These are phyloP conservation scores for Austroboletus festivus DNA, from an alignment of 768 basidiomycete genomes.

Conservation along the genomic window DNA sequence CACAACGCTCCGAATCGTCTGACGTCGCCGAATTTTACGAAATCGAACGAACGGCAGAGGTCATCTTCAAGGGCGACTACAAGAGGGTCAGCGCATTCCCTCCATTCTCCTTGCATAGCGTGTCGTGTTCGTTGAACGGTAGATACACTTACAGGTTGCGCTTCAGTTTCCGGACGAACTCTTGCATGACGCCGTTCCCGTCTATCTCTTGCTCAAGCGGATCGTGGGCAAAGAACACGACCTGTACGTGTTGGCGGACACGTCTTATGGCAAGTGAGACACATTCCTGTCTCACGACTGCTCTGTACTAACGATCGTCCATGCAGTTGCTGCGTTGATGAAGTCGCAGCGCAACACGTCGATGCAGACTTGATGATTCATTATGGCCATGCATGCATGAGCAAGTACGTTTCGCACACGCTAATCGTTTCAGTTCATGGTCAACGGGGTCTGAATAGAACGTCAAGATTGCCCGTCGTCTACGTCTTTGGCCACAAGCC, in stretches of 20 bases:
- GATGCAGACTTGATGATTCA: constrained; percentile 90
- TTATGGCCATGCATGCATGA: constrained; percentile 95
- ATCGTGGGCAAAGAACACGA: constrained; percentile 46
- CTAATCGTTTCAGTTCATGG: background rate
- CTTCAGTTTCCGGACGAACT: constrained; percentile 97
- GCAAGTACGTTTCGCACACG: constrained; percentile 55
- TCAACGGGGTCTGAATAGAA: constrained; percentile 43
- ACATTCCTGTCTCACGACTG: background rate
- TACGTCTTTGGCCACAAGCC: constrained; percentile 84
- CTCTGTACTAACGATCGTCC: constrained; percentile 1
- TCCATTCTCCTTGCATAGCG: background rate
- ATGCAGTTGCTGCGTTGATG: constrained; percentile 89
- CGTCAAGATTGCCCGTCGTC: constrained; percentile 82
- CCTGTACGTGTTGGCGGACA: constrained; percentile 92
- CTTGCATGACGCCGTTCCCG: constrained; percentile 78
- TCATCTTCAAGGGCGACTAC: constrained; percentile 61
- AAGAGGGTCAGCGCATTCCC: constrained; percentile 53
- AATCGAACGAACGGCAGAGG: constrained; percentile 59
- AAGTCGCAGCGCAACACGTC: constrained; percentile 91
- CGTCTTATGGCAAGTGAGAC: constrained; percentile 88
- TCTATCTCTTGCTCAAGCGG: constrained; percentile 66
- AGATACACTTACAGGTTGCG: constrained; percentile 53
- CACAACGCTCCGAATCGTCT: constrained; percentile 23
- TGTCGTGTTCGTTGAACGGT: background rate
- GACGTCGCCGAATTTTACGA: constrained; percentile 72